These are phyloP conservation scores for Trichoderma orchidacearum DNA, from an alignment of 495 filamentous ascomycete species.

Conservation along the genomic window DNA sequence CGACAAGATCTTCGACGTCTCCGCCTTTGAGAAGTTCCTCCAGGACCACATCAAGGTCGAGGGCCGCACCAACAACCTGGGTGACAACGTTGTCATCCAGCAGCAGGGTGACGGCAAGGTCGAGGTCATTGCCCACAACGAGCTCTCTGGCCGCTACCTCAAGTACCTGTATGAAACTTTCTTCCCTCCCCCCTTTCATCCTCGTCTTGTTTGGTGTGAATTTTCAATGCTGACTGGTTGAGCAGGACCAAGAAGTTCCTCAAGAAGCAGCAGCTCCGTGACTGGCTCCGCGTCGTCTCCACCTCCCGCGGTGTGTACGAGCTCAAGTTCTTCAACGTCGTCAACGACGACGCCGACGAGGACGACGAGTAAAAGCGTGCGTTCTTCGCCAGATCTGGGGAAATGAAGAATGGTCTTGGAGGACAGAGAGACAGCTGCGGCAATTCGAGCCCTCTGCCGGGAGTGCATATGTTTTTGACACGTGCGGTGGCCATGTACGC, in stretches of 20 bases:
- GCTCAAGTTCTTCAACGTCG: constrained; percentile 99
- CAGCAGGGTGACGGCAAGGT: constrained; percentile 90
- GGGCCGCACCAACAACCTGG: constrained; percentile 93
- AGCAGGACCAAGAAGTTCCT: constrained; percentile 98
- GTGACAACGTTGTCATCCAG: constrained; percentile 81
- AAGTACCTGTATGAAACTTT: constrained; percentile 81
- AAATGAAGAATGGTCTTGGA: background rate
- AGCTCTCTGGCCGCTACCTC: constrained; percentile 96
- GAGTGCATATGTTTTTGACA: background rate
- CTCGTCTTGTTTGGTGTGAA: background rate
- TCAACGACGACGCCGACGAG: constrained; percentile 90
- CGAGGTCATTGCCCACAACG: constrained; percentile 92
- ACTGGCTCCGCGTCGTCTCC: constrained; percentile 98
- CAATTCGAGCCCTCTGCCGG: background rate
- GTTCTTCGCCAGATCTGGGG: background rate
- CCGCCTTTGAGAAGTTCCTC: constrained; percentile 99
- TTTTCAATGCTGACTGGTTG: background rate
- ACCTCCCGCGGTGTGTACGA: constrained; percentile 96
- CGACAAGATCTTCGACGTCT: constrained; percentile 99
- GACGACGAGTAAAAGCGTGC: constrained; percentile 75
- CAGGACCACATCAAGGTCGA: constrained; percentile 99
- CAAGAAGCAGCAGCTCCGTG: constrained; percentile 99
- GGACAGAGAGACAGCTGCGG: background rate
- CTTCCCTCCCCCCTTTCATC: background rate
- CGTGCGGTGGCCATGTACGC: too few relatives aligned